A percentile compares a stretch with the other conserved stretches of the same genome.
phyloP scores from a whole-genome alignment of 2,329 filamentous ascomycete genomes.

The Talaromyces rugulosus region DNA sequence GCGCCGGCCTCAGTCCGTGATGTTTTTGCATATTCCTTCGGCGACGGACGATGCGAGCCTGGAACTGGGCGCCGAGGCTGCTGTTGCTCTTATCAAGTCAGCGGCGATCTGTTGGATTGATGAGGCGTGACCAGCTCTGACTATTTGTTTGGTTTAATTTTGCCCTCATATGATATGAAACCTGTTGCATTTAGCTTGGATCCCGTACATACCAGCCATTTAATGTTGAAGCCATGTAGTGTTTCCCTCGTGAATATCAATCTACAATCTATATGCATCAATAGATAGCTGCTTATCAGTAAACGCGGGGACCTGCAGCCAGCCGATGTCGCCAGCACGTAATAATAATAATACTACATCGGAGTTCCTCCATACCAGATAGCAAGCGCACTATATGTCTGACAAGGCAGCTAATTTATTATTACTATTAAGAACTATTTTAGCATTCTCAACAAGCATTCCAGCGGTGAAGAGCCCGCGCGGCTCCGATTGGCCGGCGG shows the following conservation, averaged over 20 bases:
- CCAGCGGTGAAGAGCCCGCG: not conserved
- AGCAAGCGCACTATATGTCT: too few relatives aligned
- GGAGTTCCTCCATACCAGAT: too few relatives aligned
- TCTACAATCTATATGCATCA: not conserved
- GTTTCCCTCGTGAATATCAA: not conserved
- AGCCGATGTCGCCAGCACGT: not conserved
- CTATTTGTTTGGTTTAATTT: not conserved
- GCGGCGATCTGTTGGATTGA: slow-evolving; percentile 39
- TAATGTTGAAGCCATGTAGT: not conserved
- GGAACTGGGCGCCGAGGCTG: slow-evolving; percentile 34
- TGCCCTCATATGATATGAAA: not conserved
- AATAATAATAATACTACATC: too few relatives aligned
- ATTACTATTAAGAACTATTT: not conserved
- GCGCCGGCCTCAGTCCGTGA: slow-evolving; percentile 42
- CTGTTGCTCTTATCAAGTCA: slow-evolving; percentile 40
- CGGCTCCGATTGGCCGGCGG: not conserved
- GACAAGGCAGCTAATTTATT: not conserved
- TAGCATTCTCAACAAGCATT: not conserved
- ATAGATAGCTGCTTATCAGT: not conserved
- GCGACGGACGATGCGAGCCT: slow-evolving; percentile 48
- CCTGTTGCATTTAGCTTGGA: not conserved
- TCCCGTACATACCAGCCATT: not conserved
- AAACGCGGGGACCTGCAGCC: not conserved
- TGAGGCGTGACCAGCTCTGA: slow-evolving; percentile 12
- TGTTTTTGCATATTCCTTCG: slow-evolving; percentile 71